phyloP scores from a whole-genome alignment of 495 filamentous ascomycete genomes.

The Astrothelium subdiscretum region DNA sequence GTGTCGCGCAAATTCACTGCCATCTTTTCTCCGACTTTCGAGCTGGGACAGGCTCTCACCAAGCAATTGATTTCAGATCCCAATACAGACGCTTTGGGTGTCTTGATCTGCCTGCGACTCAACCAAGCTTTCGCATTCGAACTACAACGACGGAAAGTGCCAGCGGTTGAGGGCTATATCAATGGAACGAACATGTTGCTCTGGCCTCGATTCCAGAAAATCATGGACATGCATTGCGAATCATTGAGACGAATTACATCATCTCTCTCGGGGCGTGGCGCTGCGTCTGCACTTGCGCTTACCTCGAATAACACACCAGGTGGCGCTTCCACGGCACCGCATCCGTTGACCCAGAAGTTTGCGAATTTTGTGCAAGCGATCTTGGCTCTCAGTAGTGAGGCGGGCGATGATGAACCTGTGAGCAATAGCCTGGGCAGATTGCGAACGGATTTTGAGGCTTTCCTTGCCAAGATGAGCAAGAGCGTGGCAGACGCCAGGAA shows the following conservation, averaged over 20 bases:
- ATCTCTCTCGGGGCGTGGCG: slow-evolving; percentile 38
- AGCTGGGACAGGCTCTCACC: slow-evolving; percentile 64
- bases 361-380: slow-evolving; percentile 81
- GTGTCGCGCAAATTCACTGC: slow-evolving; percentile 59
- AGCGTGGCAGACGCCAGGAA: slow-evolving; percentile 61
- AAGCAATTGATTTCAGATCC: slow-evolving; percentile 57
- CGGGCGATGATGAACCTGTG: slow-evolving; percentile 88
- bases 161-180: slow-evolving; percentile 79
- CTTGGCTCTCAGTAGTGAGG: slow-evolving; percentile 67
- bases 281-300: slow-evolving; percentile 44
- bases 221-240: slow-evolving; percentile 88
- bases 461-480: slow-evolving; percentile 21
- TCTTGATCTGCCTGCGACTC: slow-evolving; percentile 80
- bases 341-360: slow-evolving; percentile 84
- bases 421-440: slow-evolving; percentile 64
- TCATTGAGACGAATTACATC: slow-evolving; percentile 55
- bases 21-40: slow-evolving; percentile 77
- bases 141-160: slow-evolving; percentile 80
- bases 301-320: slow-evolving; percentile 45
- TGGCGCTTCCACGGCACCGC: slow-evolving; percentile 61
- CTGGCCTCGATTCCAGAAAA: slow-evolving; percentile 87
- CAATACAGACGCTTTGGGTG: slow-evolving; percentile 71
- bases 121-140: slow-evolving; percentile 91
- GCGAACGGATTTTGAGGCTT: slow-evolving; percentile 31
- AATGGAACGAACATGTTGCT: slow-evolving; percentile 92